Conservation (phyloP, 2,329 filamentous ascomycete genomes). For the Alternaria arbusti region DNA sequence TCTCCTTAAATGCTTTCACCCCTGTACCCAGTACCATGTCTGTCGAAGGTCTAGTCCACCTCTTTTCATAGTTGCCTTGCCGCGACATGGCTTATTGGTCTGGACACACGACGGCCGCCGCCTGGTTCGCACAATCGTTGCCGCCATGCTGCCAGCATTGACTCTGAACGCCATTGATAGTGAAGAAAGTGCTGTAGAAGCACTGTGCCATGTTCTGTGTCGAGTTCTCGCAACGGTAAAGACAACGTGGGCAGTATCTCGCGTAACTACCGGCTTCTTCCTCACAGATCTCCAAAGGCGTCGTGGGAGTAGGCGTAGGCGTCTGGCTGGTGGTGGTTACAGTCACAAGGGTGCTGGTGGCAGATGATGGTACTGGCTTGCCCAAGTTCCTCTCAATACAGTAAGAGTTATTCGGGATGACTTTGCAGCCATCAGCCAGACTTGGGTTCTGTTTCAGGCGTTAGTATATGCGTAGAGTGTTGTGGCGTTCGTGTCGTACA, state of each 20-base stretch:
- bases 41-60: not conserved
- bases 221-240: not conserved
- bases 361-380: not conserved
- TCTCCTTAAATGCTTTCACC: not conserved
- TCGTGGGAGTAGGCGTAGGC: not conserved
- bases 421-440: not conserved
- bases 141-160: not conserved
- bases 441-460: not conserved
- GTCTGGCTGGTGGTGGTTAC: not conserved
- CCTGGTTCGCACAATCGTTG: not conserved
- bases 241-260: not conserved
- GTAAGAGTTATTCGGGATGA: not conserved
- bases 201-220: not conserved
- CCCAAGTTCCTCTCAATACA: not conserved
- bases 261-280: not conserved
- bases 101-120: not conserved
- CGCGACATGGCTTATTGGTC: not conserved
- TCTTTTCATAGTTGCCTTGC: not conserved
- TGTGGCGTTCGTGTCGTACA: not conserved
- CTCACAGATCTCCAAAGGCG: not conserved
- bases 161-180: not conserved
- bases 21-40: not conserved
- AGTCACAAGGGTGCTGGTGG: not conserved
- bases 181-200: not conserved
- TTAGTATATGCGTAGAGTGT: not conserved